Base-by-base conservation (phyloP, 768 basidiomycete species). In the Phaffia tasmanica region DNA sequence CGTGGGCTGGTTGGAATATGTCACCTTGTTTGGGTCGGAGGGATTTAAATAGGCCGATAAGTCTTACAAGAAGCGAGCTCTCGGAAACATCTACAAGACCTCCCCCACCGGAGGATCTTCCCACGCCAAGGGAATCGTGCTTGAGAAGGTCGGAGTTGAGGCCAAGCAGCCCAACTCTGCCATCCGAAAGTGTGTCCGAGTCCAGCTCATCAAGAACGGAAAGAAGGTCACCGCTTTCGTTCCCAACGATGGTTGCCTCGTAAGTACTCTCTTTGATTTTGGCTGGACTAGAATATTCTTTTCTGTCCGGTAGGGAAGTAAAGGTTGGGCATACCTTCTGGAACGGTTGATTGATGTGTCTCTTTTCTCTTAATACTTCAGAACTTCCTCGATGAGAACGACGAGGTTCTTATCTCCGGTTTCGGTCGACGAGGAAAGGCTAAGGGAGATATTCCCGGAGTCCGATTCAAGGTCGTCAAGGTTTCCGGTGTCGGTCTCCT, bases 201-300 rank as follows among this genome's bases (percentile, higher is more conserved):
- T 99, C 70, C 95, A 99, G 76, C 83, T 99, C 73, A 98, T 99
- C 79, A 99, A 99, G 85, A 99, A 99, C 81, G 95, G 95, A 72
- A 99, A 99, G 87, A 98, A 98, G 79, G 94, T 99, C 77, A 98
- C 94, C 70, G 95, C 95, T 75, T 99, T 99, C 86, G 95, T 98
- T 50, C 94, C 94, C 70, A 92, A 91, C 77, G 91, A 95, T 75
- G 91, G 91, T 82, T 94, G 91, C 82, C 80, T 95, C 51, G 64
- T 65, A 27, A 58, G 64, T 65, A 21, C 15, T 32, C 51, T 29
- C 23, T 32, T 18, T 9, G 3, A 42, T 23, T 56, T 29, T 54
- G 6, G 35, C 5, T 3, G 23, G 25, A n/a, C 23, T n/a, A 32
- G 18, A 11, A 25, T 11, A 42, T 35, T 9, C 32, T 9, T 6